phyloP scores from a whole-genome alignment of 768 basidiomycete species.

The Grammothele lineata region DNA sequence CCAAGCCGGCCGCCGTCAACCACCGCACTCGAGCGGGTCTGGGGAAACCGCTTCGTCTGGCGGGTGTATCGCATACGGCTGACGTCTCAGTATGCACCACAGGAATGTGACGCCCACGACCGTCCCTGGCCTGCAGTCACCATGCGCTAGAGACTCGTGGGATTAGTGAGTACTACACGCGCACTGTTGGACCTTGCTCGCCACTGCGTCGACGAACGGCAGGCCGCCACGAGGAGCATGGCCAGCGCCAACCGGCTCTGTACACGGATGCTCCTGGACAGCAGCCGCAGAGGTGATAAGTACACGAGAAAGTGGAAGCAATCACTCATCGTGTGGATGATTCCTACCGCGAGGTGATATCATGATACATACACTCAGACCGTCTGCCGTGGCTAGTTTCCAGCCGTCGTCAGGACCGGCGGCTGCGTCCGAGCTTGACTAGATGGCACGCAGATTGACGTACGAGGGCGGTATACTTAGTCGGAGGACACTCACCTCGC shows the following conservation, averaged over 20 bases:
- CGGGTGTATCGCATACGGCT: slow-evolving; percentile 82
- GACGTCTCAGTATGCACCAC: slow-evolving; percentile 85
- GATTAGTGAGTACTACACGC: slow-evolving; percentile 89
- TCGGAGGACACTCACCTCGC: slow-evolving; percentile 5
- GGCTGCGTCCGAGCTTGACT: not conserved
- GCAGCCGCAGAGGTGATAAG: slow-evolving; percentile 2
- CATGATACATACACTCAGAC: too few species aligned
- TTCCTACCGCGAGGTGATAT: slow-evolving; percentile 19
- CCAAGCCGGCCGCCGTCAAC: slow-evolving; percentile 70
- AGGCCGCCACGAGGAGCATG: slow-evolving; percentile 84
- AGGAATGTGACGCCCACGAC: slow-evolving; percentile 85
- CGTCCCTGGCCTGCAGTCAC: slow-evolving; percentile 82
- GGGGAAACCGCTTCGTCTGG: slow-evolving; percentile 78
- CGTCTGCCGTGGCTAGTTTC: slow-evolving; percentile 14
- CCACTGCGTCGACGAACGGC: slow-evolving; percentile 87
- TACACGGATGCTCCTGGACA: slow-evolving; percentile 15
- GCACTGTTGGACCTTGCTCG: slow-evolving; percentile 92
- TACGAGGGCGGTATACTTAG: slow-evolving; percentile 19
- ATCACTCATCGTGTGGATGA: slow-evolving; percentile 22
- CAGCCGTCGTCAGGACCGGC: slow-evolving; percentile 1
- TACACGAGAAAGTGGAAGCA: slow-evolving; percentile 21
- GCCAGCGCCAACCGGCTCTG: slow-evolving; percentile 59
- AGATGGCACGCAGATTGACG: slow-evolving; percentile 10
- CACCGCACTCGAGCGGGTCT: slow-evolving; percentile 82
- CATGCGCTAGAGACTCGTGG: slow-evolving; percentile 90